Conservation (phyloP, 2,329 filamentous ascomycete genomes). For the Madurella fahalii region DNA sequence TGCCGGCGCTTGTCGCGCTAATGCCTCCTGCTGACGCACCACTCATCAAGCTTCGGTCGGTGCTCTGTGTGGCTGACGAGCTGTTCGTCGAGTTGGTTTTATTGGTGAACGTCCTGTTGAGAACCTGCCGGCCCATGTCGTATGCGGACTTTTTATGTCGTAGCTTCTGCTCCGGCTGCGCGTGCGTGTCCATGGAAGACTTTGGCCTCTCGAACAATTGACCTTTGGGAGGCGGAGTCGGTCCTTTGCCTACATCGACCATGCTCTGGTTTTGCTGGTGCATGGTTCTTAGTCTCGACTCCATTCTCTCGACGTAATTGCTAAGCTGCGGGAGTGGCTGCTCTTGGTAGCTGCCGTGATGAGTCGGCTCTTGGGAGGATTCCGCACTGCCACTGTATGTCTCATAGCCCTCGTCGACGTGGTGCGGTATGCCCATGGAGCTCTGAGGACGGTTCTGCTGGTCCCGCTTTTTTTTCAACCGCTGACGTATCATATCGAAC, state of each 20-base stretch:
- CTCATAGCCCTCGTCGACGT: conserved; percentile 56
- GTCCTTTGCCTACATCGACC: conserved; percentile 49
- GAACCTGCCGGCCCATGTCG: conserved; percentile 65
- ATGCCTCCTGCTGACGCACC: conserved; percentile 85
- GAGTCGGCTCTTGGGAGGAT: conserved; percentile 47
- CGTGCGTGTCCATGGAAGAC: conserved; percentile 50
- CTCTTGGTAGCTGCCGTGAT: conserved; percentile 37
- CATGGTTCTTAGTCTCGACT: conserved; percentile 70
- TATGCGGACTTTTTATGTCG: conserved; percentile 70
- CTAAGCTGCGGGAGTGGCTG: conserved; percentile 66
- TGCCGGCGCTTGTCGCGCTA: conserved; percentile 93
- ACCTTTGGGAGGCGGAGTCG: conserved; percentile 60
- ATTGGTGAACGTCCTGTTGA: conserved; percentile 79
- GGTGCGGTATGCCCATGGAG: conserved; percentile 63
- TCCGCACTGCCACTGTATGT: conserved; percentile 50
- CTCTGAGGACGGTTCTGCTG: conserved; percentile 59
- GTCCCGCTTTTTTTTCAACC: conserved; percentile 34
- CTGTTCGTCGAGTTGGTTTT: conserved; percentile 78
- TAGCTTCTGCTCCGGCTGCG: conserved; percentile 44
- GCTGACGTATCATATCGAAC: conserved; percentile 57
- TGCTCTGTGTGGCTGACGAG: conserved; percentile 70
- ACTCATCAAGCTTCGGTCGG: conserved; percentile 87
- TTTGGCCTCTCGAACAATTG: conserved; percentile 51
- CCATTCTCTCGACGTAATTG: conserved; percentile 90
- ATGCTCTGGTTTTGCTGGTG: conserved; percentile 55